Conservation (phyloP, 169 alveolate genomes). For the Perkinsus olseni region DNA sequence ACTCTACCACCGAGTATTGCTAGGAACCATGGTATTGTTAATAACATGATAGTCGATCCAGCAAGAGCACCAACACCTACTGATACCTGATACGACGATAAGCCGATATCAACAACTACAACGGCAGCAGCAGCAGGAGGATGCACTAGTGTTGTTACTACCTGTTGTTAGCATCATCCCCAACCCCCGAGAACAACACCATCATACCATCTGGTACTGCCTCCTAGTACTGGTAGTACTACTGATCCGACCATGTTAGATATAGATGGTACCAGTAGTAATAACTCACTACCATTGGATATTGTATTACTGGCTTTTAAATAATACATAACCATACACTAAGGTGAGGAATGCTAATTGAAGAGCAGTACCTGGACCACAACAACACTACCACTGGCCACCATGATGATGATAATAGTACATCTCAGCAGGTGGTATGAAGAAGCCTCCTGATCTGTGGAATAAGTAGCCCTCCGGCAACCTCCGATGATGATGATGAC, state of each 20-base stretch:
- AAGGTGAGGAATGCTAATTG: background rate
- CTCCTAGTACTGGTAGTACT: constrained; percentile 32
- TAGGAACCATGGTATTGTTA: constrained; percentile 27
- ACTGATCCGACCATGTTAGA: constrained; percentile 9
- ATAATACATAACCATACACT: background rate
- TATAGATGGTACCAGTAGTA: background rate
- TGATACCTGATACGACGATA: background rate
- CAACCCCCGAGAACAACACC: constrained; percentile 25
- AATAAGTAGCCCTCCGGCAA: too few species aligned
- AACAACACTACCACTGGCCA: background rate
- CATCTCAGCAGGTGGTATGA: background rate
- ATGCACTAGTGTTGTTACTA: too few species aligned
- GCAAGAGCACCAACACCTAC: constrained; percentile 38
- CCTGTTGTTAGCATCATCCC: constrained; percentile 3
- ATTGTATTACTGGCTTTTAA: background rate
- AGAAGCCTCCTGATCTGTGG: too few species aligned
- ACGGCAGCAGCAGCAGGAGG: too few species aligned
- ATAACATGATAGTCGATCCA: constrained; percentile 34
- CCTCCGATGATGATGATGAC: too few species aligned
- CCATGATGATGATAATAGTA: too few species aligned
- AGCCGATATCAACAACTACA: too few species aligned
- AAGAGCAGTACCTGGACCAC: background rate
- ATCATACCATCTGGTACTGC: constrained; percentile 37
- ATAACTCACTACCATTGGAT: background rate
- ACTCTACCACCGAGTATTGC: constrained; percentile 7